phyloP scores from a whole-genome alignment of 2,329 filamentous ascomycete genomes.

The Arthrobotrys entomopaga region DNA sequence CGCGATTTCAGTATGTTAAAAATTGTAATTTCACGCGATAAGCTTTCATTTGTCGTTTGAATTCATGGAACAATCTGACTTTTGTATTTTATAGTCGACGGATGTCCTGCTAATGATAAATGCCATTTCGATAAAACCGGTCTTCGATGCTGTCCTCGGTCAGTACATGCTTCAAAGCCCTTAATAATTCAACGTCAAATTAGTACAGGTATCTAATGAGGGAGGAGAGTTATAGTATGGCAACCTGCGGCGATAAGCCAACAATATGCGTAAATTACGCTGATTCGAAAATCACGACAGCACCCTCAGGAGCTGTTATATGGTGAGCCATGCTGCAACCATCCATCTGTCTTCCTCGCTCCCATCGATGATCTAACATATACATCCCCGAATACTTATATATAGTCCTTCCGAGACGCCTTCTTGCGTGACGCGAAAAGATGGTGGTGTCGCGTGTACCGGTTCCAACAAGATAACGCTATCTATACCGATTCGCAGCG shows the following conservation, averaged over 20 bases:
- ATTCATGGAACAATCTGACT: no score
- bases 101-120: constrained; percentile 37
- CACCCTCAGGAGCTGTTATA: constrained; percentile 1
- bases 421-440: constrained; percentile 27
- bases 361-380: no score
- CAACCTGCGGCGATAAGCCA: constrained; percentile 26
- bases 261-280: constrained; percentile 37
- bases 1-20: no score
- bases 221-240: neutral
- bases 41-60: no score
- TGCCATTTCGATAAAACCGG: constrained; percentile 17
- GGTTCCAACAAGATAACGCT: constrained; percentile 5
- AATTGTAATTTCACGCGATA: no score
- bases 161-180: no score
- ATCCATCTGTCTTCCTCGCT: neutral
- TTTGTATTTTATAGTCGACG: constrained; percentile 31
- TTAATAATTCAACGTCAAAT: no score
- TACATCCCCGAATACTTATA: neutral
- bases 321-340: constrained; percentile 13
- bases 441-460: constrained; percentile 38
- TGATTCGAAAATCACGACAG: neutral
- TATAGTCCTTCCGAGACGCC: constrained; percentile 38
- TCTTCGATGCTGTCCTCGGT: constrained; percentile 43
- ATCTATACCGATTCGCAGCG: no score
- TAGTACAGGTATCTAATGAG: neutral